Conservation (phyloP, 163 green algal species). For the Coccomyxa subellipsoidea region DNA sequence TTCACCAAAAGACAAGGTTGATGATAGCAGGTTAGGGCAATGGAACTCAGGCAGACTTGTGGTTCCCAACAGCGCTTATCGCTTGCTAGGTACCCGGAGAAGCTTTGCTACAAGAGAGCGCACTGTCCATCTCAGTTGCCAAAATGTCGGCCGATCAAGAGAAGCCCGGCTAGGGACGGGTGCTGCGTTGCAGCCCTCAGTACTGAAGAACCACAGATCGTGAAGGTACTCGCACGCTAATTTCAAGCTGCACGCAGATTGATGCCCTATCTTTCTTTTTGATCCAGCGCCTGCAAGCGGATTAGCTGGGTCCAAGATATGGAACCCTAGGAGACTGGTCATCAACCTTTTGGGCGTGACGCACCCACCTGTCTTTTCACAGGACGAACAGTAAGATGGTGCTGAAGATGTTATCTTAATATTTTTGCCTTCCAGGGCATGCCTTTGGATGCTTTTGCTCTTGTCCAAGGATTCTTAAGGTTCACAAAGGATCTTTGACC, state of each 20-base stretch:
- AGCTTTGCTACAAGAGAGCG: background rate
- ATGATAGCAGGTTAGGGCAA: background rate
- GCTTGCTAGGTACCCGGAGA: background rate
- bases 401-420: too few species aligned
- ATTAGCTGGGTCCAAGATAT: too few species aligned
- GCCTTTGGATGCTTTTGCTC: too few species aligned
- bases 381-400: too few species aligned
- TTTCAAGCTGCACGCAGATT: too few species aligned
- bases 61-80: background rate
- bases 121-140: background rate
- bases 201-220: background rate
- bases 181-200: background rate
- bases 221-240: background rate
- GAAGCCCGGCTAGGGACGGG: background rate
- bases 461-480: too few species aligned
- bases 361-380: too few species aligned
- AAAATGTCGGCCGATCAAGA: background rate
- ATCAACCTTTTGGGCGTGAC: too few species aligned
- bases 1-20: background rate
- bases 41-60: background rate
- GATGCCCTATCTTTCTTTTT: too few species aligned
- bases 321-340: background rate
- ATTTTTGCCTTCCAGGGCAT: too few species aligned
- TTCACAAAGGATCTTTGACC: too few species aligned
- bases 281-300: too few species aligned